Base-by-base conservation (phyloP, 768 basidiomycete genomes). In the Kwoniella europaea region DNA sequence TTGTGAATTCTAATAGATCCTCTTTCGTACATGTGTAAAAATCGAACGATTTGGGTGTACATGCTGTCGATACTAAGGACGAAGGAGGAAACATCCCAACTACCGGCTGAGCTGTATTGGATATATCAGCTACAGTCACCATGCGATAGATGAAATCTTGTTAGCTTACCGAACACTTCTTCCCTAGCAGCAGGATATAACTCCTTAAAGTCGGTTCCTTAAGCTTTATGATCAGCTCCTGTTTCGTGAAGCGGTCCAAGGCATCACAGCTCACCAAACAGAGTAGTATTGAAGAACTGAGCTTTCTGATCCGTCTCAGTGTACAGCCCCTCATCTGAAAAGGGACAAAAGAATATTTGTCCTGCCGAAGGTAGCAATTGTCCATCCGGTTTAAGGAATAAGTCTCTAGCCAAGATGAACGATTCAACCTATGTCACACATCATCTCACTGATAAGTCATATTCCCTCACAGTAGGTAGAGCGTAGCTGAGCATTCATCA, bases 301-400 rank as follows among this genome's bases (percentile, higher is more conserved):
- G 81, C 82, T 69, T 83, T 83, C 53, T 72, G 70, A 35, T 81
- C 79, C n/a, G 82, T 83, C 64, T 83, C 82, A 20, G 67, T 73
- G 64, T 75, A 82, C 20, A 83, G 63, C 10, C 60, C 78, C 57
- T 81, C 78, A 54, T 83, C 82, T 6, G 72, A 72, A 61, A 83
- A 82, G 1, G 81, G 82, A 20, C 72, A 75, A 57, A 82, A 83
- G 73, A 76, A 83, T 42, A 83, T 69, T 12, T 76, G 73, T 9
- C 81, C 82, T 10, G 73, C 76, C 3, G 75, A 79, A 5, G 82
- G 82, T 20, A 79, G 68, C 13, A 83, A 54, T 20, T 80, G 74
- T 3, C 82, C 82, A 15, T 71, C 79, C 18, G 79, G 79, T 60
- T 82, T 82, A 54, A 83, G 65, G 67, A 82, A 83, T 43, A 78